phyloP scores from a whole-genome alignment of 2,329 filamentous ascomycete species.

The Colletotrichum salicis region DNA sequence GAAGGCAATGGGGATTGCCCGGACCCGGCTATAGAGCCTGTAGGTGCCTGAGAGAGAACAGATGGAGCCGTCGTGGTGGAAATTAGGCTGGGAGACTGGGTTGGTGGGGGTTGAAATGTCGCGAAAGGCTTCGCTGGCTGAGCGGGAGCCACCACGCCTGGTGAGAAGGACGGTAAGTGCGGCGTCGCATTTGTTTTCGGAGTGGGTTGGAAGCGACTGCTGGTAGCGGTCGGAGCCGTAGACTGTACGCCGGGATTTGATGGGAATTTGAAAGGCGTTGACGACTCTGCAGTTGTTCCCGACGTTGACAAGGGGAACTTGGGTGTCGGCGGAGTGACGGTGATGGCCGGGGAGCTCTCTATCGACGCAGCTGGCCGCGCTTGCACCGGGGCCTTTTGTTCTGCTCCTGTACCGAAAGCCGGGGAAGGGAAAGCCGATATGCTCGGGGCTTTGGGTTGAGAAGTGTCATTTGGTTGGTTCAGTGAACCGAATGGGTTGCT shows the following conservation, averaged over 20 bases:
- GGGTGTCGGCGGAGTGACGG: conserved; percentile 34
- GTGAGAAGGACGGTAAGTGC: not conserved
- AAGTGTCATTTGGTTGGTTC: conserved; percentile 9
- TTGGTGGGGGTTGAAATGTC: conserved; percentile 27
- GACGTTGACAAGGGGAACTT: conserved; percentile 21
- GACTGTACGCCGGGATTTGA: not conserved
- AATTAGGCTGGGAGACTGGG: not conserved
- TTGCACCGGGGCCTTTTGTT: conserved; percentile 20
- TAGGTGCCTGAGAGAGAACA: conserved; percentile 13
- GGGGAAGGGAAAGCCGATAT: conserved; percentile 1
- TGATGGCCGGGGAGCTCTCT: conserved; percentile 23
- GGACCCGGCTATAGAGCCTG: not conserved
- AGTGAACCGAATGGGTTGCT: conserved; percentile 19
- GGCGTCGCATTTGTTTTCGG: conserved; percentile 23
- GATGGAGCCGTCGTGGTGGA: conserved; percentile 35
- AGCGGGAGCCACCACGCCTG: not conserved
- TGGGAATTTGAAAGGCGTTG: conserved; percentile 12
- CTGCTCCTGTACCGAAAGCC: conserved; percentile 3
- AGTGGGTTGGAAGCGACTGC: conserved; percentile 16
- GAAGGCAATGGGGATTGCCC: conserved; percentile 20
- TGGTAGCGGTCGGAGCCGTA: not conserved
- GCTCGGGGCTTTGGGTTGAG: not conserved
- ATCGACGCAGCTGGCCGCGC: conserved; percentile 9
- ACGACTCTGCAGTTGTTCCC: not conserved
- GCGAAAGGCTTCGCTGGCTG: conserved; percentile 38